Conservation (phyloP, 78 protist genomes). For the Dictyostelium capitatum region DNA sequence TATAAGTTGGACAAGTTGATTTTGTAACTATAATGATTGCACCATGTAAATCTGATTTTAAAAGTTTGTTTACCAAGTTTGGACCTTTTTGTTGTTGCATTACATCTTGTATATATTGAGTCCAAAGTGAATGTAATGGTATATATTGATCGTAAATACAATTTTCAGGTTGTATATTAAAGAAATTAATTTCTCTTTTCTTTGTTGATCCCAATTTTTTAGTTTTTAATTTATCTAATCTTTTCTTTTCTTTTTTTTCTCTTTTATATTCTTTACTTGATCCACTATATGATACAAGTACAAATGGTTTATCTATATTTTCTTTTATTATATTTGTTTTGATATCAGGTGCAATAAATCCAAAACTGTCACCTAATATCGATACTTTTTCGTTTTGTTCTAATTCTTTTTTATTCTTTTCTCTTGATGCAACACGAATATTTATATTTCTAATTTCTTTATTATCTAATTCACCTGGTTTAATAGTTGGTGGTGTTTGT, state of each 20-base stretch:
- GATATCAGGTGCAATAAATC: background rate
- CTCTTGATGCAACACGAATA: background rate
- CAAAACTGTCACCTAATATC: background rate
- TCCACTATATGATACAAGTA: background rate
- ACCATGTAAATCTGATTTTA: constrained; percentile 80
- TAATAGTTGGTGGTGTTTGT: background rate
- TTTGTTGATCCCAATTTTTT: constrained; percentile 9
- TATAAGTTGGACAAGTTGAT: constrained; percentile 56
- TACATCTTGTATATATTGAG: constrained; percentile 65
- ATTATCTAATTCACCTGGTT: background rate
- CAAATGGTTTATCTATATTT: constrained; percentile 21
- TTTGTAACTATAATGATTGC: constrained; percentile 48
- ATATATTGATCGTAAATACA: constrained; percentile 71
- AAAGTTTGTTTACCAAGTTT: background rate
- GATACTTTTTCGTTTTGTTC: background rate
- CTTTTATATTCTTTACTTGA: background rate
- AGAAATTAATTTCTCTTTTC: constrained; percentile 38
- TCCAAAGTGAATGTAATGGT: constrained; percentile 71
- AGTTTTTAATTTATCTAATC: background rate
- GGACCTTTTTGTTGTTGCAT: constrained; percentile 18
- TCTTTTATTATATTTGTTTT: background rate
- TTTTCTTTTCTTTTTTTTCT: constrained; percentile 13
- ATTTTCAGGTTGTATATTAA: constrained; percentile 27
- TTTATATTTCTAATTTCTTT: background rate
- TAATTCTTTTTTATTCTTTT: background rate